Evolutionary conservation across 345 rosid genomes (phyloP), one percentile per base, ranked within the genome.

Genomic region (Bretschneidera sinensis): DNA sequence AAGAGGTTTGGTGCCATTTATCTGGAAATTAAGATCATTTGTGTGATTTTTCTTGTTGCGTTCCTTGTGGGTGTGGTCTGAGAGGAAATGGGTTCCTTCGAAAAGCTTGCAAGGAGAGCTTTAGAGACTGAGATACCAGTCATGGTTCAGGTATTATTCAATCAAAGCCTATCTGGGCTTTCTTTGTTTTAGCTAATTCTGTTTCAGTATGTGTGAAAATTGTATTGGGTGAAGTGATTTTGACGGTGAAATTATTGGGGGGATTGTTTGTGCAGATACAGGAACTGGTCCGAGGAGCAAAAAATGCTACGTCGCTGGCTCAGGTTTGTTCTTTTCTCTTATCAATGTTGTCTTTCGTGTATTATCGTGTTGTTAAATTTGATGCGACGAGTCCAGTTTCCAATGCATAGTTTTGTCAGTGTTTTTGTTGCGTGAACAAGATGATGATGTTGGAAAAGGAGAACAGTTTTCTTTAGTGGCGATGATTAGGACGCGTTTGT

Each of bases 131-230:
- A 94, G 39, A 77, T 76, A 75, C 97, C 97, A 13, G 66, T 94
- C 60, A 94, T 94, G 99, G 79, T 82, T 76, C 66, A 90, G 97
- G 97, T 94, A 74, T 57, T n/a, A 48, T 48, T n/a, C 6, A n/a
- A 48, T 1, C 21, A 2, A n/a, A n/a, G n/a, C n/a, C 51, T 18
- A 48, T 20, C 20, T 58, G 39, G 45, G n/a, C n/a, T 69, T n/a
- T n/a, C 2, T 34, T 57, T 64, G 48, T 18, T 16, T 53, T 59
- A 43, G 5, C 28, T 6, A 28, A 55, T 48, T 59, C 39, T 53
- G 16, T 24, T 34, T 43, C 8, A 28, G 8, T 50, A 18, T 21
- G 20, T 22, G 51, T 23, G 51, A 19, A n/a, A 33, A 21, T n/a
- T 24, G 19, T 56, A 17, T 61, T 20, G 61, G 54, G 43, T 57